These are phyloP conservation scores for Acacia confusa DNA, from an alignment of 306 rosid genomes.

Conservation along the genomic window DNA sequence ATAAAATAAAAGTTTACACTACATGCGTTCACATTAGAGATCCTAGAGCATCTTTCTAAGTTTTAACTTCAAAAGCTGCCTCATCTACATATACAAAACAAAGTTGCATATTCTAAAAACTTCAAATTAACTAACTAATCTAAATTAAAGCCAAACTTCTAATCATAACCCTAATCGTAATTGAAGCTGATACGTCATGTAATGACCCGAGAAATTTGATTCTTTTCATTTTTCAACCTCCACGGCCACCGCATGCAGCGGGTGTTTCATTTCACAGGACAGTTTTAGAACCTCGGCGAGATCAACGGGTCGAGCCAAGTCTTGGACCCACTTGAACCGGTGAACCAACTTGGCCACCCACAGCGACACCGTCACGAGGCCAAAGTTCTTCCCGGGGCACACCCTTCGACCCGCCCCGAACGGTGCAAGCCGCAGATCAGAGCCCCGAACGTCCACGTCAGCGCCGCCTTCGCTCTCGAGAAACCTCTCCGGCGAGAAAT, in stretches of 20 bases:
- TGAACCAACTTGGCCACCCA: constrained; percentile 57
- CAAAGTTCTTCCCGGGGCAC: constrained; percentile 59
- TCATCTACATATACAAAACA: background rate
- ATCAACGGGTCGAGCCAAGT: constrained; percentile 33
- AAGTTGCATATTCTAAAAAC: background rate
- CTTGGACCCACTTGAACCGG: constrained; percentile 41
- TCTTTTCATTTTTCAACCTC: background rate
- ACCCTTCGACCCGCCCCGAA: constrained; percentile 65
- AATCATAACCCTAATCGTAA: background rate
- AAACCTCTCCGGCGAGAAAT: constrained; percentile 56
- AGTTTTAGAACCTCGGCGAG: constrained; percentile 52
- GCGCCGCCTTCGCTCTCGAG: constrained; percentile 31
- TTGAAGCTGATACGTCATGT: background rate
- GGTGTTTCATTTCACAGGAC: constrained; percentile 58
- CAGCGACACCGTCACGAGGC: constrained; percentile 42
- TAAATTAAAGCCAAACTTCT: background rate
- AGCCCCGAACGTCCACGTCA: constrained; percentile 55
- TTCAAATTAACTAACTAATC: background rate
- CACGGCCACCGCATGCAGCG: constrained; percentile 37
- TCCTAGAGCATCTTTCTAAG: background rate
- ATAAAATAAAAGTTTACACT: background rate
- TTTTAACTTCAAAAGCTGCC: background rate
- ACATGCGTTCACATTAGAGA: background rate
- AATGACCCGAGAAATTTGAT: background rate
- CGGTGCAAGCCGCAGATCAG: constrained; percentile 56